Percentiles rank a stretch among this genome's conserved stretches.
Evolutionary conservation across 768 basidiomycete genomes (phyloP).

Genomic region (Boletus fagicola): DNA sequence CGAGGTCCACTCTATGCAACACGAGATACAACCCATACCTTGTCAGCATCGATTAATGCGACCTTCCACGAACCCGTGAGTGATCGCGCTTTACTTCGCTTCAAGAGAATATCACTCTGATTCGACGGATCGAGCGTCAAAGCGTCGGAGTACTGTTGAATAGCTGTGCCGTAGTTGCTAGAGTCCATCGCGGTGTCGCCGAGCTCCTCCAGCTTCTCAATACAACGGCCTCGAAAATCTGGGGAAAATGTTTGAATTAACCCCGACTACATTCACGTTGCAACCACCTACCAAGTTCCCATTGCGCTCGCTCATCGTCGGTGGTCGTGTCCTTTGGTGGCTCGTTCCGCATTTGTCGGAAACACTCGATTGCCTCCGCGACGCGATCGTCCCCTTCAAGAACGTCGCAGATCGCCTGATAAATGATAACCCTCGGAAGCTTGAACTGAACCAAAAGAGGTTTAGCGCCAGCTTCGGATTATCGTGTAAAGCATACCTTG

Average conservation of each 20-base stretch:
- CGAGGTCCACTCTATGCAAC: background rate
- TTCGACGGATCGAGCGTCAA: background rate
- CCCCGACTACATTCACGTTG: background rate
- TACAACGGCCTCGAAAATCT: conserved; percentile 3
- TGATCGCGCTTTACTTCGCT: background rate
- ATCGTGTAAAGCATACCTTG: background rate
- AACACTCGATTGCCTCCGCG: background rate
- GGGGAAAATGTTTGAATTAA: background rate
- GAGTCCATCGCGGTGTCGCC: background rate
- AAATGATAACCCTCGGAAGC: background rate
- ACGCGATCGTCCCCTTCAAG: background rate
- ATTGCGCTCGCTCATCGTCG: background rate
- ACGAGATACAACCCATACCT: background rate
- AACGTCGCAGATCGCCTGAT: background rate
- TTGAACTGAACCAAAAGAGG: background rate
- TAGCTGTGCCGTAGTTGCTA: background rate
- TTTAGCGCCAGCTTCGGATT: background rate
- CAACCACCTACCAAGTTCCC: background rate
- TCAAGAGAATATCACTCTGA: background rate
- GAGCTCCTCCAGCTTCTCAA: background rate
- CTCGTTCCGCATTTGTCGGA: background rate
- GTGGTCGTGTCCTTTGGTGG: background rate
- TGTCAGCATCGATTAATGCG: conserved; percentile 1
- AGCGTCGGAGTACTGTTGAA: background rate
- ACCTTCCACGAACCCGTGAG: background rate